Percentiles rank a stretch among this genome's conserved stretches.
These are phyloP conservation scores for Pseudohyphozyma bogoriensis DNA, from an alignment of 768 basidiomycete species.

Conservation along the genomic window DNA sequence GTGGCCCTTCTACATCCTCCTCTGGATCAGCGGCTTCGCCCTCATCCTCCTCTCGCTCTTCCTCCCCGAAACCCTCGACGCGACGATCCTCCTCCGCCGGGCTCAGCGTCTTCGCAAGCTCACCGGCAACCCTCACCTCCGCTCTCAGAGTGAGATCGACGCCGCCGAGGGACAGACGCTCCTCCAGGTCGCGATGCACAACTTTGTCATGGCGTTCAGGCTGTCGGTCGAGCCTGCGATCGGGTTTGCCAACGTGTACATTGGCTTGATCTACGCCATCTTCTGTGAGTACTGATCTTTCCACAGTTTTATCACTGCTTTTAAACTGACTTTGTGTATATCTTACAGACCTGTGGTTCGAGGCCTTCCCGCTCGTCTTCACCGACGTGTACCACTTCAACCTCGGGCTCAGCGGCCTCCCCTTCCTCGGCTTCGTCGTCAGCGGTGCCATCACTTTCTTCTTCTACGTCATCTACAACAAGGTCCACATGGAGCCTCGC, in stretches of 20 bases:
- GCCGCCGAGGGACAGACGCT: slow-evolving; percentile 1
- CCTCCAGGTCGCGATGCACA: too few species aligned
- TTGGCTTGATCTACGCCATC: too few species aligned
- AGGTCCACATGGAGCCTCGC: slow-evolving; percentile 2
- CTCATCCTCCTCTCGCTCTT: slow-evolving; percentile 35
- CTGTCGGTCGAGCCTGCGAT: slow-evolving; percentile 36
- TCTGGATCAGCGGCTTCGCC: slow-evolving; percentile 35
- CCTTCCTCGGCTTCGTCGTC: slow-evolving; percentile 33
- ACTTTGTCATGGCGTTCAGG: slow-evolving; percentile 33
- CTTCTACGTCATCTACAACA: neutral
- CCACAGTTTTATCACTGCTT: too few species aligned
- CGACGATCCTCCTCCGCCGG: slow-evolving; percentile 39
- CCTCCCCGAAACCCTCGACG: slow-evolving; percentile 38
- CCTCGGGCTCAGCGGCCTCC: slow-evolving; percentile 27
- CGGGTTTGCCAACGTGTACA: slow-evolving; percentile 32
- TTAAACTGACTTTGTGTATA: too few species aligned
- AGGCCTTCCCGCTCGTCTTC: slow-evolving; percentile 37
- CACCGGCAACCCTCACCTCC: slow-evolving; percentile 37
- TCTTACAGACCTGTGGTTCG: too few species aligned
- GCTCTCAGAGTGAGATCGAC: slow-evolving; percentile 35
- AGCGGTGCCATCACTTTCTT: slow-evolving; percentile 18
- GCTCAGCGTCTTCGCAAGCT: slow-evolving; percentile 39
- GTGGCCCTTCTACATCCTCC: slow-evolving; percentile 37
- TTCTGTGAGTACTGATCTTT: too few species aligned
- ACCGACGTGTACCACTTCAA: slow-evolving; percentile 29